A percentile compares a stretch with the other conserved stretches of the same genome.
phyloP scores from a whole-genome alignment of 2,329 filamentous ascomycete genomes.

The Colletotrichum sojae region DNA sequence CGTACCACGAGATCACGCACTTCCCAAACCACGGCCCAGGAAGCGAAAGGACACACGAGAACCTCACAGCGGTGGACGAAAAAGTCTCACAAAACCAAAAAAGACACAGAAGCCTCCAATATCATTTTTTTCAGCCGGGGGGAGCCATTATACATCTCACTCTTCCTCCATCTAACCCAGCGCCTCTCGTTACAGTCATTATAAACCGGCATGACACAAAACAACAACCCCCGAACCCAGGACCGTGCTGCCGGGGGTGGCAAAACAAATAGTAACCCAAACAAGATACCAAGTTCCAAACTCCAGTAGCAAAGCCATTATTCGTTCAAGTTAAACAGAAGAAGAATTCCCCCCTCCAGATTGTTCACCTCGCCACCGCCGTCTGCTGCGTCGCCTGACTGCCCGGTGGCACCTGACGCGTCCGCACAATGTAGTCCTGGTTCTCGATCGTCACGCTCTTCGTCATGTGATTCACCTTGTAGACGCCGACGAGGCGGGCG shows the following conservation, averaged over 20 bases:
- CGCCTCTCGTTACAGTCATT: constrained; percentile 42
- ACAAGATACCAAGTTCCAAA: too few relatives aligned
- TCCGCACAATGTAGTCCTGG: constrained; percentile 76
- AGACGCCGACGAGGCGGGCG: constrained; percentile 94
- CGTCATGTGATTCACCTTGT: constrained; percentile 99
- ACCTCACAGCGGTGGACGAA: background rate
- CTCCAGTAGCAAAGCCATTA: constrained; percentile 32
- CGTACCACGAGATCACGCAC: background rate
- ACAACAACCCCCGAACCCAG: constrained; percentile 9
- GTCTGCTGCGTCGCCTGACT: constrained; percentile 41
- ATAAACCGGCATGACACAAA: constrained; percentile 35
- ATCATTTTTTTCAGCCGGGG: constrained; percentile 3
- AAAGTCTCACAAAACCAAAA: background rate
- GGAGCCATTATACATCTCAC: constrained; percentile 37
- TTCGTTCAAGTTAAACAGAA: constrained; percentile 2
- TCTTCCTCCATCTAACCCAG: background rate
- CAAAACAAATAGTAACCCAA: constrained; percentile 16
- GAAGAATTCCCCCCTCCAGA: constrained; percentile 7
- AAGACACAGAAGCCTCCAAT: constrained; percentile 14
- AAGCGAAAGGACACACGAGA: background rate
- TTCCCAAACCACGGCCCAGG: background rate
- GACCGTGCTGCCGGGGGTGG: background rate
- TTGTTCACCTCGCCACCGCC: constrained; percentile 26
- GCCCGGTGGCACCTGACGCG: constrained; percentile 51
- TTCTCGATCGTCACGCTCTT: constrained; percentile 94